Base-by-base conservation (phyloP, 805 yeast species). In the Kurtzmaniella fragi region DNA sequence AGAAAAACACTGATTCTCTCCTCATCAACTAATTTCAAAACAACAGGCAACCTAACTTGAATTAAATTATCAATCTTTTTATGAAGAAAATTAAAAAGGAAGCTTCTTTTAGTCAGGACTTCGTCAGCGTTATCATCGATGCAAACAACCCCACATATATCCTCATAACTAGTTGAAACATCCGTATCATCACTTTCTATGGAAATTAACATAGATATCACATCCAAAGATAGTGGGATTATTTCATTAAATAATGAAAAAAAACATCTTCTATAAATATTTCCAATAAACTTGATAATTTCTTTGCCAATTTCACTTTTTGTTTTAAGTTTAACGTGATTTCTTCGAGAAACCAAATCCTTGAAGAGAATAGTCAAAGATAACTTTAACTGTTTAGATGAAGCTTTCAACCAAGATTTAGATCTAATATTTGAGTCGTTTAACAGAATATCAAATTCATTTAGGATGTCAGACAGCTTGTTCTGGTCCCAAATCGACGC, bases 361-460 rank as follows among this genome's bases (percentile, higher is more conserved):
- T 57, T 62, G 50, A 66, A 62, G 14, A 66, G 52, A 1, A 57
- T 46, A 14, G 54, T 46, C 36, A 68, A 46, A 0, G 70, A 53
- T 2, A 64, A 34, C 37, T 66, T 64, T 34, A 67, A 53, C 45
- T 66, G 68, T 35, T 57, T 59, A 1, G 70, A 53, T 2, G 70
- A 62, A 1, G 71, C 70, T 13, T 41, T 43, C 7, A 67, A 45
- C 73, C 73, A 68, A n/a, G 61, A 46, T 13, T 42, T 38, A 3
- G 54, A 49, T 34, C 64, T 41, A 3, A 35, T 28, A 2, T 11
- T 13, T 4, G 44, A 30, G 5, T 38, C 25, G 3, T 40, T 31
- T 1, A 47, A 39, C 12, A 35, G 15, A 17, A 43, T 38, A 13
- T 35, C 27, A 32, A 20, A 20, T 27, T 17, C n/a, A 17, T 27